Evolutionary conservation across 257 asterid genomes (phyloP).

Genomic region (Nicotiana otophora): DNA sequence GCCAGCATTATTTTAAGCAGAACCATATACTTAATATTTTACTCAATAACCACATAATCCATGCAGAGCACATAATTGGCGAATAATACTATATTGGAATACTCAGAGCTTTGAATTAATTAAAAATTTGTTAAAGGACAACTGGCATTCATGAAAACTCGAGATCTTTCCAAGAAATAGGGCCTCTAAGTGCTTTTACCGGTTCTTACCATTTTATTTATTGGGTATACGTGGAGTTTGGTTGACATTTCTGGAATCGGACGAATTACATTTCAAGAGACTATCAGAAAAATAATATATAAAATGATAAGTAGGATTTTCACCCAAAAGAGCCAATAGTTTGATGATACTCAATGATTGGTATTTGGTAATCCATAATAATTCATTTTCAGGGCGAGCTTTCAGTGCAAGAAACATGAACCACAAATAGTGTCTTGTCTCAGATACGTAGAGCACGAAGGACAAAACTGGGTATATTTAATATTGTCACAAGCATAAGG

Average conservation of each 20-base stretch:
- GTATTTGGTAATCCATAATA: background rate
- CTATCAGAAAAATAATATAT: background rate
- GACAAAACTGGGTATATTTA: background rate
- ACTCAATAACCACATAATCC: conserved; percentile 33
- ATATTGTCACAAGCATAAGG: background rate
- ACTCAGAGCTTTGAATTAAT: conserved; percentile 6
- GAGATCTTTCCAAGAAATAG: conserved; percentile 29
- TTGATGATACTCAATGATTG: background rate
- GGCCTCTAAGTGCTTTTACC: conserved; percentile 11
- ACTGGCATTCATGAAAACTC: conserved; percentile 31
- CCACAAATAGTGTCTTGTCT: background rate
- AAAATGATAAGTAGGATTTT: background rate
- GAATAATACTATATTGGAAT: conserved; percentile 13
- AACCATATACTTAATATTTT: conserved; percentile 19
- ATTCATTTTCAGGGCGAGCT: background rate
- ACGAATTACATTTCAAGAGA: background rate
- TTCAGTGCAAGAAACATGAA: conserved; percentile 7
- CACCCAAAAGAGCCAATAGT: background rate
- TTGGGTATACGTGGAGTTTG: conserved; percentile 13
- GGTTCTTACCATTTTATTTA: conserved; percentile 1
- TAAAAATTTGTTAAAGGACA: conserved; percentile 14
- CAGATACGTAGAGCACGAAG: background rate
- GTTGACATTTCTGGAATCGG: conserved; percentile 11
- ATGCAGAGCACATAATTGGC: conserved; percentile 13
- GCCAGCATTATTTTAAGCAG: no score